Base-by-base conservation (phyloP, 495 filamentous ascomycete genomes). In the Cryomyces minteri region DNA sequence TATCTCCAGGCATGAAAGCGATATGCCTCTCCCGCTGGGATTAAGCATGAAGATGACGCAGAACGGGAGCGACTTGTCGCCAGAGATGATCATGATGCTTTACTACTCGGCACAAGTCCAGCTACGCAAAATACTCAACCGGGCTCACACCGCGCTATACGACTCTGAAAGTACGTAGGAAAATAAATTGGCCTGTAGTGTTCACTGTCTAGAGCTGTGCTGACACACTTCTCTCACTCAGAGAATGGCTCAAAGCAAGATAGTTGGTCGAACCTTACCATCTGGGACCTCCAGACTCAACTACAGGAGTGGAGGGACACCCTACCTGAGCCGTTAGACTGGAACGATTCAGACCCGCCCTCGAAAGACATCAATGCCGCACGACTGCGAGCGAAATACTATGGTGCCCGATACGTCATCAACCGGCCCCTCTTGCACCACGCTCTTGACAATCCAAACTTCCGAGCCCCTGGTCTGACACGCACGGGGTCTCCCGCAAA, bases 311-410 rank as follows among this genome's bases (percentile, higher is more conserved):
- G 72, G 72, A 57, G 62, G 40, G 42, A 55, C 4, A 18, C 51
- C 0, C 61, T 73, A 30, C 65, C 72, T 0, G 49, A 58, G 3
- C 48, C 51, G 3, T 67, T 82, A 52, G 58, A 61, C 43, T 98
- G 88, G 79, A 57, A 72, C 18, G 79, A 82, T 40, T 54, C 54
- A 3, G 80, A 88, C 36, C 65, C 67, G 2, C 84, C 83, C 2
- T 67, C 86, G 2, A 51, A 48, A 3, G 79, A 94, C 31, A 90
- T 98, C 45, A 79, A 94, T 28, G 69, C 71, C 5, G 88, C 90
- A 14, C 77, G 90, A 5, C 70, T 95, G 42, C 76, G 90, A 30
- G 90, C 84, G 5, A 98, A 98, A 55, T 95, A 88, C 60, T 95
- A 85, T 63, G 90, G 90, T 28, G 88, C 86, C 0, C 71, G 76